Conservation (phyloP, 2,329 filamentous ascomycete genomes). For the Sporothrix phasma region DNA sequence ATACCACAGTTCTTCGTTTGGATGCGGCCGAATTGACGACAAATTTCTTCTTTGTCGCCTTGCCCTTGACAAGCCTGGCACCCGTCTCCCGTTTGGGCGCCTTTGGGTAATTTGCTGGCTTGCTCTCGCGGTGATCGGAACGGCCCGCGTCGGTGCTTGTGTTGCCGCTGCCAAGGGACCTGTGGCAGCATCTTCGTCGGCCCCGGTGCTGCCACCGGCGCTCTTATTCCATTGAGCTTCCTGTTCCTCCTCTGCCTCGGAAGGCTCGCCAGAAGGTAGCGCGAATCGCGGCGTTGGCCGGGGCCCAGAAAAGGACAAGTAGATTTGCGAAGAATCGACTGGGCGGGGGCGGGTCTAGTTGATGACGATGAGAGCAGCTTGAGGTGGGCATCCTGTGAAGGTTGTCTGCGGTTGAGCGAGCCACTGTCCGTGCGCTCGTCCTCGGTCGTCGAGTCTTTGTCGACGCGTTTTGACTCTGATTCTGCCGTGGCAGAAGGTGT, state of each 20-base stretch:
- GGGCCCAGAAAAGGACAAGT: constrained; percentile 34
- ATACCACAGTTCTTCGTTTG: constrained; percentile 37
- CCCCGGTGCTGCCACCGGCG: constrained; percentile 14
- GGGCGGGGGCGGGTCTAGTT: constrained; percentile 37
- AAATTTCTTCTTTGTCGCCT: constrained; percentile 27
- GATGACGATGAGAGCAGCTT: constrained; percentile 31
- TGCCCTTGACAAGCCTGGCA: background rate
- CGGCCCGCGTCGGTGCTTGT: background rate
- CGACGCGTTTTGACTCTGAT: background rate
- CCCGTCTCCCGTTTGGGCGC: background rate
- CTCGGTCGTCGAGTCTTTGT: background rate
- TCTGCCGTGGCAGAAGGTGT: too few species aligned
- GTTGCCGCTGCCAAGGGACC: background rate
- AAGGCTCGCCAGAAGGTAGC: constrained; percentile 36
- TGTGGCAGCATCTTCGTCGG: constrained; percentile 20
- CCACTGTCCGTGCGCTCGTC: background rate
- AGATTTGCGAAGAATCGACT: constrained; percentile 52
- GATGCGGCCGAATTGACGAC: constrained; percentile 34
- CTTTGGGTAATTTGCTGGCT: background rate
- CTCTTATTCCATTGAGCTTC: background rate
- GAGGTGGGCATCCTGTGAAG: constrained; percentile 9
- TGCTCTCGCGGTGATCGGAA: background rate
- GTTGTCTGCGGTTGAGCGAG: background rate
- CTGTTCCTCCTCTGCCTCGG: constrained; percentile 28
- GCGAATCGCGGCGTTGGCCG: constrained; percentile 53